Percentiles rank a stretch among this genome's conserved stretches.
Evolutionary conservation across 441 rosid species (phyloP).

Genomic region (Jatropha multifida): DNA sequence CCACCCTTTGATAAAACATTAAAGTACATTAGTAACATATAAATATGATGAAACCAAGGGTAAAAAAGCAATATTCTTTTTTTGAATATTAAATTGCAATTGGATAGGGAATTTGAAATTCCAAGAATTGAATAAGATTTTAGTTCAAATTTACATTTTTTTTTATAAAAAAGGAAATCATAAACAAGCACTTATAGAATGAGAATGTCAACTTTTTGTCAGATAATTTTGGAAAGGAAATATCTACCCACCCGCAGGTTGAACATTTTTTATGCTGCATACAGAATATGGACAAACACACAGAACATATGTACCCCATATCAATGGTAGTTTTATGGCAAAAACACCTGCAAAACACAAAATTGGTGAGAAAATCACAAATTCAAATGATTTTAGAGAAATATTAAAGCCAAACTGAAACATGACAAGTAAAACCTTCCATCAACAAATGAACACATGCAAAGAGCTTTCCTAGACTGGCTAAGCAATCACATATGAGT

Average conservation of each 20-base stretch:
- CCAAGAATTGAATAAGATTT: neutral
- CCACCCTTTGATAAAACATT: conserved; percentile 1
- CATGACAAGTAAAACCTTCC: neutral
- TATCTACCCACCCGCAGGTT: conserved; percentile 75
- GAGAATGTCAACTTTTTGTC: neutral
- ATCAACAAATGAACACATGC: neutral
- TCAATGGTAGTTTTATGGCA: conserved; percentile 97
- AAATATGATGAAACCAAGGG: neutral
- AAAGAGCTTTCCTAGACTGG: neutral
- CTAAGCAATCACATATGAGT: neutral
- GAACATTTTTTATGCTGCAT: conserved; percentile 91
- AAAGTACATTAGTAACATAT: neutral
- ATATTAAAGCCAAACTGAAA: neutral
- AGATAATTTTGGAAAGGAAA: neutral
- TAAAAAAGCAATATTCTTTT: neutral
- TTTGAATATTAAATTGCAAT: neutral
- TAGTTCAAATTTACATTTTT: neutral
- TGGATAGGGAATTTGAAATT: neutral
- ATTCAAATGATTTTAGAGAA: neutral
- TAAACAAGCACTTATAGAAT: neutral
- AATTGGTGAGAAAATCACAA: conserved; percentile 4
- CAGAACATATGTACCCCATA: conserved; percentile 96
- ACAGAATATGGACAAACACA: conserved; percentile 92
- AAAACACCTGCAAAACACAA: conserved; percentile 71
- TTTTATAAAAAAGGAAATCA: neutral